Conservation (phyloP, 805 yeast genomes). For the Candida michaelii region DNA sequence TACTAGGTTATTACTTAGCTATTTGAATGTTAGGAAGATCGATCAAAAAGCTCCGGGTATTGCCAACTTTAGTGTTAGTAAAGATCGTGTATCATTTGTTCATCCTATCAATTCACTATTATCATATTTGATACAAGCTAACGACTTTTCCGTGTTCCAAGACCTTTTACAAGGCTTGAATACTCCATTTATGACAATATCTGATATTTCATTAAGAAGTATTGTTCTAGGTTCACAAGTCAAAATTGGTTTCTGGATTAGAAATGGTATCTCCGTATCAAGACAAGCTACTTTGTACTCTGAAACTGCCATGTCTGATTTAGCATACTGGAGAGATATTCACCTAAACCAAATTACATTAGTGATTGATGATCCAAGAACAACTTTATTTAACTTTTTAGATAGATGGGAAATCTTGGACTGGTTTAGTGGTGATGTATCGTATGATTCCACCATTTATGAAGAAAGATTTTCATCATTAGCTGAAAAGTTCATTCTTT, state of each 20-base stretch:
- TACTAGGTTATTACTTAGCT: slow-evolving; percentile 28
- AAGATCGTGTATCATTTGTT: slow-evolving; percentile 53
- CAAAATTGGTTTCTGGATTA: slow-evolving; percentile 66
- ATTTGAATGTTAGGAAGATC: slow-evolving; percentile 26
- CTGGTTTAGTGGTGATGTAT: slow-evolving; percentile 45
- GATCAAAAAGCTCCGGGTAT: slow-evolving; percentile 27
- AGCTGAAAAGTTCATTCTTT: slow-evolving; percentile 42
- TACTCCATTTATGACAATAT: slow-evolving; percentile 43
- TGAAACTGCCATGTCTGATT: slow-evolving; percentile 41
- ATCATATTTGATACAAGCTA: slow-evolving; percentile 42
- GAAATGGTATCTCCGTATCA: slow-evolving; percentile 62
- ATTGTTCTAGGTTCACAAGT: slow-evolving; percentile 63
- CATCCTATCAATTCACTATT: slow-evolving; percentile 61
- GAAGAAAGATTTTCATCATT: slow-evolving; percentile 49
- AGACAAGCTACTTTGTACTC: slow-evolving; percentile 52
- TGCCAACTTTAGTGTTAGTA: slow-evolving; percentile 45
- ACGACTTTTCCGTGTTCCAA: slow-evolving; percentile 24
- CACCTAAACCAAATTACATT: slow-evolving; percentile 47
- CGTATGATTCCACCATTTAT: slow-evolving; percentile 37
- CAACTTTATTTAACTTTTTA: slow-evolving; percentile 37
- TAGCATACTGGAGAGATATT: slow-evolving; percentile 43
- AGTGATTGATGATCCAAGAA: slow-evolving; percentile 36
- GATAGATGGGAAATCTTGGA: slow-evolving; percentile 58
- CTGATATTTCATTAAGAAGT: slow-evolving; percentile 60
- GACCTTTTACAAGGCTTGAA: slow-evolving; percentile 14